phyloP scores from a whole-genome alignment of 2,329 filamentous ascomycete species.

The Nectriaceae sp. region DNA sequence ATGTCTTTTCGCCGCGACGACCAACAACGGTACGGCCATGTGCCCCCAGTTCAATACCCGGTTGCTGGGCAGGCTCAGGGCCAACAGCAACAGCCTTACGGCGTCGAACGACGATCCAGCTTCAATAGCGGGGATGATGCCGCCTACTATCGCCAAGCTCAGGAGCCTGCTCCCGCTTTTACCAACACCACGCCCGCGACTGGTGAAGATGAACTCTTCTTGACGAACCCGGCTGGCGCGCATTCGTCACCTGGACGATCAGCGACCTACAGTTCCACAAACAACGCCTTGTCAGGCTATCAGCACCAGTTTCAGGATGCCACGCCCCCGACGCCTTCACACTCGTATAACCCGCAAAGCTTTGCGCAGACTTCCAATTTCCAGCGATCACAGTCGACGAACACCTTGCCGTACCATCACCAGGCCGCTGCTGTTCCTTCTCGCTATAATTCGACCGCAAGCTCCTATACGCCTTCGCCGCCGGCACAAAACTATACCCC shows the following conservation, averaged over 20 bases:
- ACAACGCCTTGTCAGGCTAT: constrained; percentile 51
- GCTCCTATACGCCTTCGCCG: constrained; percentile 38
- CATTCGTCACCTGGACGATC: constrained; percentile 27
- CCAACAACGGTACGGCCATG: constrained; percentile 65
- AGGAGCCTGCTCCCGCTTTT: constrained; percentile 25
- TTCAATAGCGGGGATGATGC: constrained; percentile 78
- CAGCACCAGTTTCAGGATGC: constrained; percentile 53
- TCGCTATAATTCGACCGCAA: constrained; percentile 38
- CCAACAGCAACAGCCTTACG: constrained; percentile 33
- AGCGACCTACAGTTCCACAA: constrained; percentile 44
- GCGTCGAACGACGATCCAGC: constrained; percentile 60
- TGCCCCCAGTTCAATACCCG: constrained; percentile 66
- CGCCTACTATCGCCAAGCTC: constrained; percentile 47
- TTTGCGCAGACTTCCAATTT: constrained; percentile 47
- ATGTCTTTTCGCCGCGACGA: constrained; percentile 68
- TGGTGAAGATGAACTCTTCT: constrained; percentile 64
- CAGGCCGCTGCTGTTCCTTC: constrained; percentile 40
- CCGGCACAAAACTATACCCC: constrained; percentile 52
- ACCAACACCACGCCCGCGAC: constrained; percentile 11
- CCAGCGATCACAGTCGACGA: constrained; percentile 52
- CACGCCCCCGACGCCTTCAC: constrained; percentile 47
- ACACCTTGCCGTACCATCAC: constrained; percentile 52
- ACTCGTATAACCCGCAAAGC: constrained; percentile 70
- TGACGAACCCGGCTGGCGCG: constrained; percentile 47
- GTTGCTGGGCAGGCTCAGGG: constrained; percentile 42